A percentile compares a stretch with the other conserved stretches of the same genome.
These are phyloP conservation scores for Sinapis alba DNA, from an alignment of 441 rosid genomes.

Conservation along the genomic window DNA sequence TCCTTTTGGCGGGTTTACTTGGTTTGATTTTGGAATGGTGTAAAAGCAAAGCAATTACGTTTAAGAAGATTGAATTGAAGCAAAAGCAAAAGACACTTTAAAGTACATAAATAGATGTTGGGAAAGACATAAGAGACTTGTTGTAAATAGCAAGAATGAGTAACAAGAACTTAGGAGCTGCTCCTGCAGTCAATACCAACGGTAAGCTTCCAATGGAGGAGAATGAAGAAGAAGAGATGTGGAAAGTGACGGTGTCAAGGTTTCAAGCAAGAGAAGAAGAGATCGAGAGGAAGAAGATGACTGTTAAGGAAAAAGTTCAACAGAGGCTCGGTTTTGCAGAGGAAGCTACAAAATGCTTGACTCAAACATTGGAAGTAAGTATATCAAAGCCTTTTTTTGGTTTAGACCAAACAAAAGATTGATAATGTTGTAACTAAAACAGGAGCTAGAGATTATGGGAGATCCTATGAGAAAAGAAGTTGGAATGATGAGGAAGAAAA, in stretches of 20 bases:
- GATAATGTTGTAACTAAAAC: not conserved
- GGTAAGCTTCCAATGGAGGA: constrained; percentile 57
- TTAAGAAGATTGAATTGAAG: not conserved
- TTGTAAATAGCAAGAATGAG: not conserved
- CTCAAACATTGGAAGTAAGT: constrained; percentile 71
- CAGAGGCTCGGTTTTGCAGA: constrained; percentile 73
- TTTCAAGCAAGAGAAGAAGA: constrained; percentile 69
- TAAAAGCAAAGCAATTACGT: not conserved
- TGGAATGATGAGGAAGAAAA: constrained; percentile 63
- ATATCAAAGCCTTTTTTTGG: not conserved
- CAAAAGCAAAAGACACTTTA: not conserved
- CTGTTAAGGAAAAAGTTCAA: constrained; percentile 70
- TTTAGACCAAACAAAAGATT: not conserved
- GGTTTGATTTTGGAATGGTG: not conserved
- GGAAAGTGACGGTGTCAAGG: constrained; percentile 54
- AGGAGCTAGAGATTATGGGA: constrained; percentile 67
- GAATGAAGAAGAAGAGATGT: constrained; percentile 55
- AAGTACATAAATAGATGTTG: not conserved
- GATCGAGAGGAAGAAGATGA: constrained; percentile 42
- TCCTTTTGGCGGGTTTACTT: not conserved
- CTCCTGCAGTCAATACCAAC: constrained; percentile 11
- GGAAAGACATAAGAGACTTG: not conserved
- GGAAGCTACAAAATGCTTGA: constrained; percentile 73
- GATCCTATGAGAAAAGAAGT: constrained; percentile 91
- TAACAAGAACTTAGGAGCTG: constrained; percentile 40